A percentile compares a stretch with the other conserved stretches of the same genome.
Evolutionary conservation across 345 rosid genomes (phyloP).

Genomic region (Carallia pectinifolia): DNA sequence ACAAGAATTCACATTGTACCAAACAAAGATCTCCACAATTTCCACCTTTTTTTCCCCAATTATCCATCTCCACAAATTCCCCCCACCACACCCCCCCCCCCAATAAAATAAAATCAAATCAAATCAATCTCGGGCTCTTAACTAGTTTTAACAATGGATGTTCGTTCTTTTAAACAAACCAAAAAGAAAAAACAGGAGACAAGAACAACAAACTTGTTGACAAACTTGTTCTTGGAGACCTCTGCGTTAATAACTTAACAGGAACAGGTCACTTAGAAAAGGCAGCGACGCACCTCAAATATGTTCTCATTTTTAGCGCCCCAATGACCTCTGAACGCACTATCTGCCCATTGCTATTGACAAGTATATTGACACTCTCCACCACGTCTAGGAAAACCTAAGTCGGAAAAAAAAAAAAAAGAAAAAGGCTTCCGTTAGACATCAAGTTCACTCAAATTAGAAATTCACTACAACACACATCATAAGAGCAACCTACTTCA

Average conservation of each 20-base stretch:
- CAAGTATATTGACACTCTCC: conserved; percentile 94
- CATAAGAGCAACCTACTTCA: conserved; percentile 48
- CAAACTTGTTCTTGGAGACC: too few species aligned
- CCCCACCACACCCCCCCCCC: too few species aligned
- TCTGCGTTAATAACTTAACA: not conserved
- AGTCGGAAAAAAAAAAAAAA: conserved; percentile 10
- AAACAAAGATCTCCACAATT: too few species aligned
- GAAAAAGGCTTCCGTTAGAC: not conserved
- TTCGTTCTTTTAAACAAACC: too few species aligned
- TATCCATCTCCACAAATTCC: too few species aligned
- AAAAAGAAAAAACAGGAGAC: too few species aligned
- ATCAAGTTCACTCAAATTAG: not conserved
- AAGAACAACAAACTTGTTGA: too few species aligned
- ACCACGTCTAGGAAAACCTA: conserved; percentile 97
- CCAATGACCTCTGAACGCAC: conserved; percentile 94
- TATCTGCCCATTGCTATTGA: conserved; percentile 94
- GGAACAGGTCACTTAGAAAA: not conserved
- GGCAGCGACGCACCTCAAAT: conserved; percentile 52
- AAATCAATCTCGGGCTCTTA: too few species aligned
- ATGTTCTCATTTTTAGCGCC: conserved; percentile 96
- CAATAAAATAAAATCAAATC: too few species aligned
- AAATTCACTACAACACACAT: not conserved
- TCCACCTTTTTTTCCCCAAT: too few species aligned
- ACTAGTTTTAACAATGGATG: too few species aligned
- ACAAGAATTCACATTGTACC: too few species aligned